Evolutionary conservation across 805 yeast species (phyloP), one percentile per base, ranked within the genome.

Genomic region (Sungouiozyma intestinalis): DNA sequence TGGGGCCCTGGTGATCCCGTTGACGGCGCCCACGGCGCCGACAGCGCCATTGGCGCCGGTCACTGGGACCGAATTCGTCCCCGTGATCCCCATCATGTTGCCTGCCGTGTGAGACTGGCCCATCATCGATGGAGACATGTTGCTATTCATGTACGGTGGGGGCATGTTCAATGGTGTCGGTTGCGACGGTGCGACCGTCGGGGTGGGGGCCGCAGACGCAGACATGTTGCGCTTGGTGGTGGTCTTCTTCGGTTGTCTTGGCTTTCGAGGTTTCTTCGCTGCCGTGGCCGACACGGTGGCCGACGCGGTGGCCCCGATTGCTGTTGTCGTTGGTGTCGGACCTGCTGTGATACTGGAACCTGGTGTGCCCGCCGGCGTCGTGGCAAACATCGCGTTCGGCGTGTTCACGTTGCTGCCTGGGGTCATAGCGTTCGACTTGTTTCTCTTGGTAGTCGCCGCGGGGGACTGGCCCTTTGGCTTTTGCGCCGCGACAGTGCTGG

Each of bases 251-350:
- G 39, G 34, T 31, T 44, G 47, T 34, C 61, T 54, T 35, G 60
- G 58, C 38, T 55, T 56, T 39, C 60, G 44, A 40, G 57, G 55
- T 27, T 55, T 58, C 43, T 57, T 57, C 3, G 55, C 36, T 16
- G 24, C n/a, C 15, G 41, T 24, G 13, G 11, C 21, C 5, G 24
- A 29, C n/a, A 19, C 14, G 33, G n/a, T 17, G 35, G 31, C 13
- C 3, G 41, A 19, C 3, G 40, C 33, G 8, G 41, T 35, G 16
- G 44, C 34, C 4, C 16, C 15, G 4, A 17, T 16, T 16, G 36
- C 33, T 17, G 36, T 36, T 20, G 32, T 19, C 5, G 40, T 3
- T 17, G 34, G 36, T 11, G 35, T 36, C 15, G 14, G 32, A 31
- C 16, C 32, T 13, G 17, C 21, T 3, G 33, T 37, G 32, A 11